Conservation (phyloP, 768 basidiomycete species). For the Hysterangium stoloniferum region DNA sequence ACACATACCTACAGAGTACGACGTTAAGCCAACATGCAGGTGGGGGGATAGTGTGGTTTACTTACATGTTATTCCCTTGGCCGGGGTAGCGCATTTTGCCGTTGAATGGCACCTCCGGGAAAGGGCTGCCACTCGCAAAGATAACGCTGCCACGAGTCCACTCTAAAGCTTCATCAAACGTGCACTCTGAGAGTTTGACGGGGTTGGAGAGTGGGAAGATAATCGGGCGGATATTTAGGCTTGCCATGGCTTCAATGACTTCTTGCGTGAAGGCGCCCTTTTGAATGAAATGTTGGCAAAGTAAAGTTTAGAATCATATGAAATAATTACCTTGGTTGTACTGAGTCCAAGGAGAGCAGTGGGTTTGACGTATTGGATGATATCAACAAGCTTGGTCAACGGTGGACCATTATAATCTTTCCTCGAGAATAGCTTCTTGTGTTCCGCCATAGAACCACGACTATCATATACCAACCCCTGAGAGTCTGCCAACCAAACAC, state of each 20-base stretch:
- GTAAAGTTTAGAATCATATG: background rate
- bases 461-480: conserved; percentile 76
- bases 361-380: conserved; percentile 75
- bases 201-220: conserved; percentile 94
- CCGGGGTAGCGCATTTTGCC: conserved; percentile 62
- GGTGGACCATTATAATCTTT: conserved; percentile 71
- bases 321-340: conserved; percentile 53
- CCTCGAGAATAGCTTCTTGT: conserved; percentile 87
- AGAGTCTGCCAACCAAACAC: conserved; percentile 81
- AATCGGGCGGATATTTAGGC: conserved; percentile 75
- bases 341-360: conserved; percentile 87
- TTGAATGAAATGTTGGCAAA: background rate
- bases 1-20: conserved; percentile 23
- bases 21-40: background rate
- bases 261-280: conserved; percentile 68
- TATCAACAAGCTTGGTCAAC: conserved; percentile 65
- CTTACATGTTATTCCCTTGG: conserved; percentile 95
- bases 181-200: conserved; percentile 70
- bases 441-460: conserved; percentile 68
- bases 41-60: conserved; percentile 39
- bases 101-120: conserved; percentile 52
- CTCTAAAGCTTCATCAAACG: conserved; percentile 65
- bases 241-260: conserved; percentile 70
- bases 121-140: conserved; percentile 87
- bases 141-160: conserved; percentile 69